Conservation (phyloP, 768 basidiomycete species). For the Pleurotus platypus region DNA sequence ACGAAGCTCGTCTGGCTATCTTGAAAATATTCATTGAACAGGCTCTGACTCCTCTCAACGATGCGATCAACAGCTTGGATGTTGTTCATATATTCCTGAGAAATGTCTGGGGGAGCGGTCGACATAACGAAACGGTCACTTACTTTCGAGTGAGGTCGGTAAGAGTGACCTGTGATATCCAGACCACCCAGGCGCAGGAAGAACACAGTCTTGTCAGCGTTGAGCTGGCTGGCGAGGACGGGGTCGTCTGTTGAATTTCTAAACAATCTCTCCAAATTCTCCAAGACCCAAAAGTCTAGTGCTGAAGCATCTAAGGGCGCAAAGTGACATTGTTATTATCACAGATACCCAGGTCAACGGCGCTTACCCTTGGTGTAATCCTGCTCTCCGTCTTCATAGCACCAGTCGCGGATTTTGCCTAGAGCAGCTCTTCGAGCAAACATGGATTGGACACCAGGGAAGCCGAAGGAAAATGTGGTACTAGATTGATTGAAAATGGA, state of each 20-base stretch:
- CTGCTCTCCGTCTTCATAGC: conserved; percentile 72
- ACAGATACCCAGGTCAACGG: not conserved
- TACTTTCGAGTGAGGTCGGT: conserved; percentile 77
- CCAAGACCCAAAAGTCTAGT: conserved; percentile 76
- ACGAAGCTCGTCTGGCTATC: conserved; percentile 71
- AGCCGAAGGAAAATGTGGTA: conserved; percentile 78
- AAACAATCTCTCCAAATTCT: conserved; percentile 58
- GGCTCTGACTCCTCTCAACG: conserved; percentile 58
- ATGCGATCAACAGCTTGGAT: conserved; percentile 77
- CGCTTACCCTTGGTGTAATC: conserved; percentile 78
- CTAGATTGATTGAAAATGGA: conserved; percentile 84
- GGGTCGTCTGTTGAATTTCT: conserved; percentile 57
- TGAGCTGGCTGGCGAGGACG: conserved; percentile 46
- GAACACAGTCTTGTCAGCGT: conserved; percentile 61
- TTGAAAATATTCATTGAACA: conserved; percentile 61
- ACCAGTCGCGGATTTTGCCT: conserved; percentile 71
- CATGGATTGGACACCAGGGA: conserved; percentile 87
- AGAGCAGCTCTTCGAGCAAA: conserved; percentile 69
- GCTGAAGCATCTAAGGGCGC: conserved; percentile 59
- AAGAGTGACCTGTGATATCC: conserved; percentile 85
- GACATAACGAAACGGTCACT: not conserved
- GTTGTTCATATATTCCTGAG: conserved; percentile 81
- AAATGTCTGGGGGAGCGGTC: too few relatives aligned
- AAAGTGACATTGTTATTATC: not conserved
- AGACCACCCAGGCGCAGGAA: conserved; percentile 83